These are phyloP conservation scores for Amaranthus cruentus DNA, from an alignment of 148 eudicot species.

Conservation along the genomic window DNA sequence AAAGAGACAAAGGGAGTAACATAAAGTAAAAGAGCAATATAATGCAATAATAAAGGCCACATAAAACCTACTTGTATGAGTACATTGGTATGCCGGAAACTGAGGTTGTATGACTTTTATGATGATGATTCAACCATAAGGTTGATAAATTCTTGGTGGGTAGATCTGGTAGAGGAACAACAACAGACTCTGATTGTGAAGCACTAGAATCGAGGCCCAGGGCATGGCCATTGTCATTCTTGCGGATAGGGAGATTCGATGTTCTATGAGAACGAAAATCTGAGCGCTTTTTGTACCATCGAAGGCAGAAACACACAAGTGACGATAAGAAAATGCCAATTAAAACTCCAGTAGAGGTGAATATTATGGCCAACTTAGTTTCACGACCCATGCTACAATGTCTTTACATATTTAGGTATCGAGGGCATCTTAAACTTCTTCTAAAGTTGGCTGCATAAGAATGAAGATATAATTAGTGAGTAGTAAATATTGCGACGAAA, in stretches of 20 bases:
- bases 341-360: constrained; percentile 58
- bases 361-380: constrained; percentile 54
- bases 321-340: constrained; percentile 59
- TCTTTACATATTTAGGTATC: constrained; percentile 30
- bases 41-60: neutral
- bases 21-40: neutral
- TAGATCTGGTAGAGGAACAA: constrained; percentile 35
- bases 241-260: constrained; percentile 51
- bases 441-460: constrained; percentile 23
- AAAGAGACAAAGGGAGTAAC: too few relatives aligned
- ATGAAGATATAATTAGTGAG: constrained; percentile 4
- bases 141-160: constrained; percentile 35
- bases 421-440: constrained; percentile 47
- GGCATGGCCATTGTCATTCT: constrained; percentile 39
- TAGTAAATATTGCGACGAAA: neutral
- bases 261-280: constrained; percentile 29
- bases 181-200: constrained; percentile 44
- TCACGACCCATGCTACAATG: constrained; percentile 47
- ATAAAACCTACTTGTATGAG: constrained; percentile 70
- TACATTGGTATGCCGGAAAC: constrained; percentile 80
- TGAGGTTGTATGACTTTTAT: constrained; percentile 54
- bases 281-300: constrained; percentile 66
- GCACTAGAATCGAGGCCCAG: constrained; percentile 53
- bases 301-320: constrained; percentile 41
- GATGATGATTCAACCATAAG: constrained; percentile 57